Evolutionary conservation across 257 asterid species (phyloP).

Genomic region (Primulina huaijiensis): DNA sequence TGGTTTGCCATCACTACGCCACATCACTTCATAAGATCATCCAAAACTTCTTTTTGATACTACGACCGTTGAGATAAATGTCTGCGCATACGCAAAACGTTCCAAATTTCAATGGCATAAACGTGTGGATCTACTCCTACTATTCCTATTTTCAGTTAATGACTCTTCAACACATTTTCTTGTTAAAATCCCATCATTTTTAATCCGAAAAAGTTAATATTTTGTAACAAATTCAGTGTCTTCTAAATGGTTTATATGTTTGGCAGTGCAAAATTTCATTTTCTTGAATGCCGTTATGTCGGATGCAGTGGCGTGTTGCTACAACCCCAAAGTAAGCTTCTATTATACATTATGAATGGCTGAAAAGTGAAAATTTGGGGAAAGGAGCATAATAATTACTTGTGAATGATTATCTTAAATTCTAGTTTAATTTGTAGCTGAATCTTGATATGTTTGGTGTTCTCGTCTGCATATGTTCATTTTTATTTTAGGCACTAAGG

Average conservation of each 20-base stretch:
- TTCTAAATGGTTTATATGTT: constrained; percentile 28
- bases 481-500: background rate
- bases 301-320: constrained; percentile 40
- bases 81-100: background rate
- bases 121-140: constrained; percentile 48
- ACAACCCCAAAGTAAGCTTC: constrained; percentile 37
- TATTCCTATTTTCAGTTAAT: constrained; percentile 8
- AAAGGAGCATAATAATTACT: background rate
- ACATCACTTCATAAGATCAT: constrained; percentile 27
- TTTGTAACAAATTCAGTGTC: background rate
- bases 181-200: constrained; percentile 7
- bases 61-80: constrained; percentile 24
- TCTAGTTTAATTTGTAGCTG: background rate
- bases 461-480: background rate
- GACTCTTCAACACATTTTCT: background rate
- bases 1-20: constrained; percentile 28
- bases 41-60: constrained; percentile 21
- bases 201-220: background rate
- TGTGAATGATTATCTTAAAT: constrained; percentile 4
- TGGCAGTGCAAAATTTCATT: constrained; percentile 7
- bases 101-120: constrained; percentile 32
- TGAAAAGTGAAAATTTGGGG: background rate
- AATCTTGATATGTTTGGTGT: background rate
- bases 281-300: constrained; percentile 44
- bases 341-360: background rate